Base-by-base conservation (phyloP, 495 filamentous ascomycete genomes). In the Talaromyces wortmannii region DNA sequence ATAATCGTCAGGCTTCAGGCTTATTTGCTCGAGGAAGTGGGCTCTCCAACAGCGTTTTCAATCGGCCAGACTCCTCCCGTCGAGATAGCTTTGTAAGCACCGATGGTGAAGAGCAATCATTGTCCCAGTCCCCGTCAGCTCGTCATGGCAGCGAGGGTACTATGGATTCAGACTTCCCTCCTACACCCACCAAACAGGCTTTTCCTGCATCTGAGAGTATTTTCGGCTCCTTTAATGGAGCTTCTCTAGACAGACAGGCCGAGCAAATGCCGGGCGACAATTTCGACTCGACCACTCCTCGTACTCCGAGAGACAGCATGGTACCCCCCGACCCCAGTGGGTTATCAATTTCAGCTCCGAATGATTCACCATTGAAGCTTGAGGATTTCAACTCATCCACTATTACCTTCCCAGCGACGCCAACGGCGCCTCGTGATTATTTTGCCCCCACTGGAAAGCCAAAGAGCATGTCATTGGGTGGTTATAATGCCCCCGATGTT, bases 101-200 rank as follows among this genome's bases (percentile, higher is more conserved):
- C 7, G 87, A 91, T 64, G 84, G 84, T 15, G 87, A 92, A 54
- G 90, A 95, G 3, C 64, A 69, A 52, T 67, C 64, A 53, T 67
- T 69, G 44, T 78, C 69, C 57, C 71, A 77, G 42, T 87, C 82
- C 6, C 83, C 83, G 12, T 77, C 78, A 33, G 78, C 72, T 8
- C 80, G 80, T 15, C 67, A 68, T 8, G 78, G 84, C 45, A 83
- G 81, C 57, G 83, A 85, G 59, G 73, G 79, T 4, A 76, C 82
- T 45, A 79, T 76, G 40, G 90, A 92, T 58, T 78, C 75, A 43
- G 89, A 95, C 17, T 71, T 95, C 23, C 92, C 92, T 18, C 91
- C 92, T 8, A 98, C 94, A 10, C 94, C 94, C 3, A 97, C 95
- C 1, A 97, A 95, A 69, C 86, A 85, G 59, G 66, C 78, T 13